Evolutionary conservation across 176 grass and related monocot genomes (phyloP).

Genomic region (Puya raimondii): DNA sequence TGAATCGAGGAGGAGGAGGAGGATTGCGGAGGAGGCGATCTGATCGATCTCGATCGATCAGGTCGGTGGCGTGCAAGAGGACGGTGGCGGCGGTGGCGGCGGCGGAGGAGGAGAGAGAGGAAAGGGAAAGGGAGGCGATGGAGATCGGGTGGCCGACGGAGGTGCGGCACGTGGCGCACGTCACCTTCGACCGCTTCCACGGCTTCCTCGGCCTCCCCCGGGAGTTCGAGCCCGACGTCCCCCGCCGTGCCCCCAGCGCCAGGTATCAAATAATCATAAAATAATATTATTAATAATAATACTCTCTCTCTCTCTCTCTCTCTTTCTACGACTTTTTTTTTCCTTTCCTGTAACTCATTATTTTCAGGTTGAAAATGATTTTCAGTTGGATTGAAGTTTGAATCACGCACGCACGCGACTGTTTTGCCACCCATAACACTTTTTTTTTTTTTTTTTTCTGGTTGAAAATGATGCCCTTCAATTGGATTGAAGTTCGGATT

Average conservation of each 20-base stretch:
- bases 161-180: constrained; percentile 85
- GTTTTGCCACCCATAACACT: no score
- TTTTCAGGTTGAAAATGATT: neutral
- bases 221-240: constrained; percentile 95
- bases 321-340: no score
- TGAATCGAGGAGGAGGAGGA: no score
- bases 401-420: no score
- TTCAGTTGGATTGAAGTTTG: neutral
- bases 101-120: neutral
- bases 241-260: constrained; percentile 65
- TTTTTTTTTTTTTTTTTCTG: no score
- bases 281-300: neutral
- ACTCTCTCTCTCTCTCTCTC: neutral
- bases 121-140: constrained; percentile 28
- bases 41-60: no score
- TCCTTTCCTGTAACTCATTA: no score
- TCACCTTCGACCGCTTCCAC: constrained; percentile 95
- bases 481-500: no score
- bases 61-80: neutral
- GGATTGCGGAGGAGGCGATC: no score
- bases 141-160: constrained; percentile 89
- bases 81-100: neutral
- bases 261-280: no score
- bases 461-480: no score
- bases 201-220: constrained; percentile 88